Evolutionary conservation across 345 rosid genomes (phyloP), one percentile per base, ranked within the genome.

Genomic region (Rhizophora apiculata): DNA sequence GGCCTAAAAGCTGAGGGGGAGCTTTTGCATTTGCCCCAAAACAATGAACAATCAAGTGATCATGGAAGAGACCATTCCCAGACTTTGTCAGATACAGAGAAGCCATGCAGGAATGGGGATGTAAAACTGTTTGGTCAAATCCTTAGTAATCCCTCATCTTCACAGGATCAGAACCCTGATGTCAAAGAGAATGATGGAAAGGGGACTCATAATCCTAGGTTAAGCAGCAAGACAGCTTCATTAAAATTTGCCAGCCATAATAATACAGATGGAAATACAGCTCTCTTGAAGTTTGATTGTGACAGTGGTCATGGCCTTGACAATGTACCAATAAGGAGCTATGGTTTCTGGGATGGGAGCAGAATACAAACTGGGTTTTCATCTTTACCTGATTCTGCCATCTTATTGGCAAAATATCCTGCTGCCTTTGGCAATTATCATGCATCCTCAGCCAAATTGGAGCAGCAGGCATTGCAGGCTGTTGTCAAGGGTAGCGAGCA

Each of bases 291-390:
- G 78, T 79, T 78, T 72, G 92, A 89, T 63, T 71, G 55, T 61
- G 85, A 63, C 54, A 81, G 82, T 68, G 76, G 71, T 74, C 65
- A 61, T 66, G 84, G 79, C 32, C 81, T 78, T 27, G 91, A 92
- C 74, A 87, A 83, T 79, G 83, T 78, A 68, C 92, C 96, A 4
- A 62, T 78, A 68, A 88, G 81, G 66, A 86, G 89, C 75, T 86
- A 87, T 36, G 89, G 97, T 2, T 87, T 83, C 70, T 92, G 99
- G 97, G 96, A 92, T 76, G 96, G 96, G 69, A 88, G 71, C 71
- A 82, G 84, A 80, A 88, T 88, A 48, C 96, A 82, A 64, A 88
- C 94, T 2, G 92, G 96, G 68, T 78, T 83, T 77, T 62, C 93
- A 26, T 76, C 95, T n/a, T 68, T 89, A 72, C 92, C 97, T 1